These are phyloP conservation scores for Umbellularia californica DNA, from an alignment of 164 flowering plant species.

Conservation along the genomic window DNA sequence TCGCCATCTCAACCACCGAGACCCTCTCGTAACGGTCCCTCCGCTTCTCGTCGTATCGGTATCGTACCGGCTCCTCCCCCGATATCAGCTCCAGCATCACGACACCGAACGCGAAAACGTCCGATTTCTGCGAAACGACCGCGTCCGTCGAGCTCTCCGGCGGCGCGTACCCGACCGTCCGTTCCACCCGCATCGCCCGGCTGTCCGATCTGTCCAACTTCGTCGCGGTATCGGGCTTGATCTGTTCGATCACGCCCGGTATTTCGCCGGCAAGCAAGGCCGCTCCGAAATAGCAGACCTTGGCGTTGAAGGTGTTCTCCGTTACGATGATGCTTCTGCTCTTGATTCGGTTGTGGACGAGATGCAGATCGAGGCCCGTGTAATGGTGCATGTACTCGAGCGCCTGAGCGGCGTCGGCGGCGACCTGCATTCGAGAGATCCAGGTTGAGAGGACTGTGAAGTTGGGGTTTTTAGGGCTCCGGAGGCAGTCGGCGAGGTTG, in stretches of 20 bases:
- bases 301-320: constrained; percentile 52
- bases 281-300: constrained; percentile 77
- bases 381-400: constrained; percentile 79
- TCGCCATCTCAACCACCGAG: constrained; percentile 52
- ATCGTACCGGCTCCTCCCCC: constrained; percentile 64
- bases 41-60: constrained; percentile 31
- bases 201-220: constrained; percentile 7
- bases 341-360: constrained; percentile 70
- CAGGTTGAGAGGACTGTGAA: constrained; percentile 69
- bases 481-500: constrained; percentile 49
- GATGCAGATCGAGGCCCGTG: constrained; percentile 28
- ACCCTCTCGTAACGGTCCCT: constrained; percentile 30
- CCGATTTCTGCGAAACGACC: constrained; percentile 52
- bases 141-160: constrained; percentile 56
- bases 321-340: constrained; percentile 55
- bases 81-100: constrained; percentile 66
- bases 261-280: constrained; percentile 71
- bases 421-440: constrained; percentile 76
- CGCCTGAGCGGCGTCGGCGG: constrained; percentile 75
- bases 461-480: constrained; percentile 56
- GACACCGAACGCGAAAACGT: constrained; percentile 77
- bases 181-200: constrained; percentile 38
- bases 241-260: constrained; percentile 44
- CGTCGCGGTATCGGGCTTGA: neutral
- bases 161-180: constrained; percentile 65